These are phyloP conservation scores for Pestalotiopsis sp. DNA, from an alignment of 2,329 filamentous ascomycete genomes.

Conservation along the genomic window DNA sequence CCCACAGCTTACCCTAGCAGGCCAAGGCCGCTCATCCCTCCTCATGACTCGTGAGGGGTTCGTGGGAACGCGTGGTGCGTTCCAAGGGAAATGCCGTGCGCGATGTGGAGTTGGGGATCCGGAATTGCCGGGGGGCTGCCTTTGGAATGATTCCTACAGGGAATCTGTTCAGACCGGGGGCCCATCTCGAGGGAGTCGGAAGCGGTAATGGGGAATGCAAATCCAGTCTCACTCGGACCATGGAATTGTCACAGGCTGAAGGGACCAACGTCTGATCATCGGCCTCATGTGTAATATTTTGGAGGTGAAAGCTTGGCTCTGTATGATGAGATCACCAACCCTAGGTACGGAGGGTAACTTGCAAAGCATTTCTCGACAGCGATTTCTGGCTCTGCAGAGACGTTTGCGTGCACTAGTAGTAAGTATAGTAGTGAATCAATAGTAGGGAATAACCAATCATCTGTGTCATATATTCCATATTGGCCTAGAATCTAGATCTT, in stretches of 20 bases:
- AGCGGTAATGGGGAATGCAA: not conserved
- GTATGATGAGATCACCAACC: not conserved
- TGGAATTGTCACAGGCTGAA: not conserved
- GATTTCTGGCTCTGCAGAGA: not conserved
- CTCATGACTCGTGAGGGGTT: slow-evolving; percentile 1
- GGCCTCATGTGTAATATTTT: not conserved
- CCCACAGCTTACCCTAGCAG: not conserved
- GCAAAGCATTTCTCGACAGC: not conserved
- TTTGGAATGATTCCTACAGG: no score
- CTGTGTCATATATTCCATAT: not conserved
- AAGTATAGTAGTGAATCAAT: not conserved
- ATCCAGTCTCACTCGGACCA: not conserved
- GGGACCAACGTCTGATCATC: not conserved
- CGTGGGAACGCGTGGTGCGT: slow-evolving; percentile 1
- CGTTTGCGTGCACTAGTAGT: not conserved
- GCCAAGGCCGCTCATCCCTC: not conserved
- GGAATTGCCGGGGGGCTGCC: slow-evolving; percentile 2
- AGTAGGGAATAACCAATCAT: not conserved
- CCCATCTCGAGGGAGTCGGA: not conserved
- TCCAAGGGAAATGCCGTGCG: slow-evolving; percentile 4
- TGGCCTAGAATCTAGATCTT: not conserved
- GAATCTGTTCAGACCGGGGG: no score
- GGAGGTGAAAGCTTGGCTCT: not conserved
- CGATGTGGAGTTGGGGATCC: not conserved
- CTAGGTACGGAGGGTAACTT: not conserved